Evolutionary conservation across 2,329 filamentous ascomycete species (phyloP), one percentile per base, ranked within the genome.

Genomic region (Trichoderma gracile): DNA sequence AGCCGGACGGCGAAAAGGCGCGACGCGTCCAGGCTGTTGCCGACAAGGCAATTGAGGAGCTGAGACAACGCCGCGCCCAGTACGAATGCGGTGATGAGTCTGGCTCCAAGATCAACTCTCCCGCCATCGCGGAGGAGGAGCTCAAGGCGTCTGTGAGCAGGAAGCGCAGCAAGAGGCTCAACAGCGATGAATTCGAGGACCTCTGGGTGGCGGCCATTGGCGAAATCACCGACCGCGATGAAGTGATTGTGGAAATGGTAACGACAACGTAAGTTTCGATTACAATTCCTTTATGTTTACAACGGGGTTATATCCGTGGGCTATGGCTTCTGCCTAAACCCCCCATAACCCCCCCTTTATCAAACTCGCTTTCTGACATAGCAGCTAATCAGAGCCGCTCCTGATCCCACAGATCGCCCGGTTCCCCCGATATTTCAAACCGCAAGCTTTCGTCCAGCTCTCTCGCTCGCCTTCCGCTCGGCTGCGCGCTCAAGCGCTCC

Each of bases 1-100:
- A 97, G 77, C 91, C 95, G 0, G 96, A 99, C 76, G 93, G 93
- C 66, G 92, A 96, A 72, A 97, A 97, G 76, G 92, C 90, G 8
- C 87, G 92, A 45, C 89, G 91, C 19, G 90, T 98, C 55, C 92
- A 94, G 72, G 86, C 89, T 21, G 92, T 99, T 17, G 92, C 93
- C 8, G 89, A 98, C 74, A 90, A 89, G 75, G 93, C 91, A 1
- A 85, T 98, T 4, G 92, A 97, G 71, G 89, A 93, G 71, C 84
- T 99, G 55, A 86, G 95, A 61, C 87, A 96, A 69, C 88, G 91
- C 46, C 88, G 92, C 65, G 95, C 95, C 63, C 89, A 93, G 71
- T 97, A 88, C 72, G 95, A 99, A 79, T 99, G 95, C 71, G 92
- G 93, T 19, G 89, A 88, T 67, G 85, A 89, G 27, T 79, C 86